Percentiles rank a stretch among this genome's conserved stretches.
Conservation (phyloP, 108 stramenopile species). For the Epithemia pelagica region DNA sequence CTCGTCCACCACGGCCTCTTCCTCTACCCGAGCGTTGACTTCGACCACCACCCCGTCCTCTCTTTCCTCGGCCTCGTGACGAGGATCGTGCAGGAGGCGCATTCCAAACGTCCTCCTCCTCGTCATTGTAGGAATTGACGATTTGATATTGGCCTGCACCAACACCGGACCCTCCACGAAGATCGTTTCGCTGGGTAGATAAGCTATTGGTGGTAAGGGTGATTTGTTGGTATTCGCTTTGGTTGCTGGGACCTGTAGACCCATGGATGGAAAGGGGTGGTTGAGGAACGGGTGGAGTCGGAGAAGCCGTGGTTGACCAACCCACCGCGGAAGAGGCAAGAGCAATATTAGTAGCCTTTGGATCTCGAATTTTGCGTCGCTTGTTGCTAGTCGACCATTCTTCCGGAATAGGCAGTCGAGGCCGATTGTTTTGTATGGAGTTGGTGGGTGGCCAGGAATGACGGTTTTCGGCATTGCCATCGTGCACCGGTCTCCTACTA, state of each 20-base stretch:
- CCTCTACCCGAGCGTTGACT: not conserved
- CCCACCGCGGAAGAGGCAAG: not conserved
- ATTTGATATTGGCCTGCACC: not conserved
- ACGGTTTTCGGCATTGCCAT: too few species aligned
- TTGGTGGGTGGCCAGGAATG: too few species aligned
- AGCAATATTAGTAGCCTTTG: not conserved
- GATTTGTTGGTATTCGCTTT: not conserved
- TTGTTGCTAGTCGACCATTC: not conserved
- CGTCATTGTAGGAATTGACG: not conserved
- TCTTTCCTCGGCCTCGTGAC: not conserved
- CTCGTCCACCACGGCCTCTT: not conserved
- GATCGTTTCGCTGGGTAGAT: slow-evolving; percentile 4
- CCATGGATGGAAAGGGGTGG: not conserved
- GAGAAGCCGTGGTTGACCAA: not conserved
- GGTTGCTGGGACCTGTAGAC: not conserved
- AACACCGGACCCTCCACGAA: slow-evolving; percentile 9
- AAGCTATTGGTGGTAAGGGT: not conserved
- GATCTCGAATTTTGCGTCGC: not conserved
- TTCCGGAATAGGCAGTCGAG: not conserved
- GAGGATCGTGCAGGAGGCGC: too few species aligned
- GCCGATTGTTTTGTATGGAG: too few species aligned
- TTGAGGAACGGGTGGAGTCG: not conserved
- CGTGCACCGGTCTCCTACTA: too few species aligned
- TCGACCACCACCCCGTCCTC: not conserved
- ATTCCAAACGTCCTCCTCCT: not conserved